These are phyloP conservation scores for Juglanconis juglandina DNA, from an alignment of 2,329 filamentous ascomycete species.

Conservation along the genomic window DNA sequence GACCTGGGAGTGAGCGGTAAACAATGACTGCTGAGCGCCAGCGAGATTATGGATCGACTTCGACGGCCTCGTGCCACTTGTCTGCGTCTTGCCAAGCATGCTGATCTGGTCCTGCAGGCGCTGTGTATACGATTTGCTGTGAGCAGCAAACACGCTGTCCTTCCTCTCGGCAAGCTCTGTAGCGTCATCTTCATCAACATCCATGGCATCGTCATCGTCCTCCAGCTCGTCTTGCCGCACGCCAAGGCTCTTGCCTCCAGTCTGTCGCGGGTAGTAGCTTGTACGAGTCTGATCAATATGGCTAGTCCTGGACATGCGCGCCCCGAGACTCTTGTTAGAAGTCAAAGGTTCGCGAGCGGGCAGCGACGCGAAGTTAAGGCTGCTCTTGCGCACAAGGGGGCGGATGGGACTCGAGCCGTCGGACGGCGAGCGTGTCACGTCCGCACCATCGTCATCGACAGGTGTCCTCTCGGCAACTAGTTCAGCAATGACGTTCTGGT, in stretches of 20 bases:
- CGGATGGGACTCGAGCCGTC: slow-evolving; percentile 72
- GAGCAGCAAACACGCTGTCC: slow-evolving; percentile 49
- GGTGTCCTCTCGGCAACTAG: slow-evolving; percentile 14
- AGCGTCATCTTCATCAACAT: slow-evolving; percentile 42
- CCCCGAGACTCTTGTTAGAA: slow-evolving; percentile 77
- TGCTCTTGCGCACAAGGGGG: slow-evolving; percentile 84
- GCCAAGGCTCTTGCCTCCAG: slow-evolving; percentile 70
- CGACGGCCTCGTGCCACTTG: slow-evolving; percentile 43
- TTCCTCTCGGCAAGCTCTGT: slow-evolving; percentile 43
- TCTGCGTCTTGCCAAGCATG: slow-evolving; percentile 58
- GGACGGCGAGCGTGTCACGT: slow-evolving; percentile 59
- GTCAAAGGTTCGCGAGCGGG: slow-evolving; percentile 85
- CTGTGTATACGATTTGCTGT: slow-evolving; percentile 92
- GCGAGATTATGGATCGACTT: slow-evolving; percentile 43
- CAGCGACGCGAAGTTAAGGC: slow-evolving; percentile 87
- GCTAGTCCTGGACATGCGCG: slow-evolving; percentile 70
- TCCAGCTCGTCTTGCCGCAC: slow-evolving; percentile 43
- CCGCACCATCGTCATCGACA: slow-evolving; percentile 31
- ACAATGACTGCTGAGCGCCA: slow-evolving; percentile 29
- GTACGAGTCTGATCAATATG: slow-evolving; percentile 70
- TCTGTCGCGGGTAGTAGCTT: slow-evolving; percentile 71
- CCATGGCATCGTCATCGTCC: slow-evolving; percentile 50
- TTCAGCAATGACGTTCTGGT: slow-evolving; percentile 15
- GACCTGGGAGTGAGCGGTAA: slow-evolving; percentile 26
- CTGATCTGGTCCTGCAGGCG: slow-evolving; percentile 90